Conservation (phyloP, 345 rosid genomes). For the Streptanthus diversifolius region DNA sequence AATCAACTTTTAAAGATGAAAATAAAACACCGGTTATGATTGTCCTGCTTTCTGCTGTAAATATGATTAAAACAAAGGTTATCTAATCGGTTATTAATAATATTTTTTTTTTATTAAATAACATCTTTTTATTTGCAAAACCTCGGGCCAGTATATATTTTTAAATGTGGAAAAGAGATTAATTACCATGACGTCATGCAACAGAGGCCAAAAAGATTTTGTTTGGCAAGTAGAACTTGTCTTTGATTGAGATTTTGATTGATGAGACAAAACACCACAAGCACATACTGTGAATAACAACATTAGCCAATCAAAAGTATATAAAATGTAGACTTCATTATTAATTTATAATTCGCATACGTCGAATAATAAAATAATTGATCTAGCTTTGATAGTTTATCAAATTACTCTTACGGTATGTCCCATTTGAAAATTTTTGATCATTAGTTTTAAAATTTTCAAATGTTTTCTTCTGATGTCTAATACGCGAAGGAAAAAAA, state of each 20-base stretch:
- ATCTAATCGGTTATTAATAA: not conserved
- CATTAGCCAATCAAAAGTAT: not conserved
- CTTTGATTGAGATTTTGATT: constrained; percentile 1
- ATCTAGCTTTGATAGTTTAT: not conserved
- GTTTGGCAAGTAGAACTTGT: constrained; percentile 7
- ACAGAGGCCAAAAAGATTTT: constrained; percentile 4
- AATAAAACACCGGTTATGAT: not conserved
- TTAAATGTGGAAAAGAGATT: not conserved
- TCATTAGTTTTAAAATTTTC: too few species aligned
- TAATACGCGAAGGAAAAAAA: too few species aligned
- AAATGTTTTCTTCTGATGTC: too few species aligned
- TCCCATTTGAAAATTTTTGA: too few species aligned
- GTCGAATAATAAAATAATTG: not conserved
- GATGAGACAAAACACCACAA: not conserved
- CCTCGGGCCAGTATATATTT: not conserved
- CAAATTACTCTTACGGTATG: not conserved
- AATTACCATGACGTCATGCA: constrained; percentile 5
- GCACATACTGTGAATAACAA: not conserved
- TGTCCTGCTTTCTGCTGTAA: constrained; percentile 13
- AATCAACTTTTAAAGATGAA: too few species aligned
- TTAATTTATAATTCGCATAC: not conserved
- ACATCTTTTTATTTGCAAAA: not conserved
- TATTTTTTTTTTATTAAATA: not conserved
- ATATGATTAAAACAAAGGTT: constrained; percentile 2
- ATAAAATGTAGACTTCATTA: not conserved